Base-by-base conservation (phyloP, 2,329 filamentous ascomycete species). In the Colletotrichum sp. region DNA sequence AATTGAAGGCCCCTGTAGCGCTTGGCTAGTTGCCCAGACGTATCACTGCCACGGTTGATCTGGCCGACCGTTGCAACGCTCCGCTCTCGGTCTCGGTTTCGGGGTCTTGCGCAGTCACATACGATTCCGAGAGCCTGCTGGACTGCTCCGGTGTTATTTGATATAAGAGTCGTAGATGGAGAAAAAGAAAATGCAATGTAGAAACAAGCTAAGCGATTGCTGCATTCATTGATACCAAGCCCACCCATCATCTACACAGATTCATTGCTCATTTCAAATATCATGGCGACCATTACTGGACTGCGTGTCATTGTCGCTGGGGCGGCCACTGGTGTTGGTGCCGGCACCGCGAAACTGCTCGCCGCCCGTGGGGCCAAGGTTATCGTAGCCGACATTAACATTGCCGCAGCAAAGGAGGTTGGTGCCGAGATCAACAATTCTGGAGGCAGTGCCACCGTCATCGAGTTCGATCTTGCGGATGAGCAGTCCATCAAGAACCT, bases 31-130 rank as follows among this genome's bases (percentile, higher is more conserved):
- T 12, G 63, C 21, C 34, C 21, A 18, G 32, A 24, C 24, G 30
- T 32, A 62, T 57, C 13, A 13, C 30, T 55, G 32, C 34, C 26
- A 34, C 34, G n/a, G 16, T 18, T 60, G 24, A 15, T 10, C 5
- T 18, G n/a, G 16, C 16, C 16, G 16, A 13, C 21, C 10, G 10
- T 21, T 70, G 55, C 57, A 30, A 62, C 34, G 16, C 30, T 18
- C 44, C 69, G 62, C 39, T 67, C 32, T 72, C 69, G 69, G 69
- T 72, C 52, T 72, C 69, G 69, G 69, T 57, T 21, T 65, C 69
- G 69, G 34, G 62, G 49, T 24, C 6, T 26, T 34, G 21, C 8
- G 21, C 28, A 15, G 1, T 62, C 52, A 18, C 26, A 28, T 18
- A 59, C 26, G 21, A 28, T 28, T 8, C 55, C n/a, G 44, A 52